Conservation (phyloP, 2,329 filamentous ascomycete species). For the Fusarium nematophilum region DNA sequence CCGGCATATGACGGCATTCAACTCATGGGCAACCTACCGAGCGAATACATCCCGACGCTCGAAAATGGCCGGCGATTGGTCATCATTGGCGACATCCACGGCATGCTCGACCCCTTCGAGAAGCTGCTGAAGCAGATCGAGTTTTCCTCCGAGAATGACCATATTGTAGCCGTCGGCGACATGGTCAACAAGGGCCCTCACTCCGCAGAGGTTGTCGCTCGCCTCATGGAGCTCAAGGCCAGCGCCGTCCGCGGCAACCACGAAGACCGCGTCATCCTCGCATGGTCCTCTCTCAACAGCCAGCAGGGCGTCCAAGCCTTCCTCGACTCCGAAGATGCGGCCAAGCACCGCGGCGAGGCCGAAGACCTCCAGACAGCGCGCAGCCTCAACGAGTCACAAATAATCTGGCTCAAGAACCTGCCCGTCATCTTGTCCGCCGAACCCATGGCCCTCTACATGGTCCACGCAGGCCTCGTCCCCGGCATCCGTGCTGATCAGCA, state of each 20-base stretch:
- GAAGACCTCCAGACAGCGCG: constrained; percentile 67
- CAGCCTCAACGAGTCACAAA: constrained; percentile 66
- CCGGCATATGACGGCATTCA: constrained; percentile 51
- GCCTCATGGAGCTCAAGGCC: constrained; percentile 78
- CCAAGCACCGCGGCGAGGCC: constrained; percentile 49
- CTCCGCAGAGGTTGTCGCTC: constrained; percentile 79
- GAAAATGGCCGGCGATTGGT: constrained; percentile 71
- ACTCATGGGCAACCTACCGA: constrained; percentile 47
- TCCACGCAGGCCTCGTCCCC: constrained; percentile 88
- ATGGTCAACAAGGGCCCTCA: constrained; percentile 89
- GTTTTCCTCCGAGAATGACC: constrained; percentile 71
- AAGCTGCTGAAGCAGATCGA: constrained; percentile 73
- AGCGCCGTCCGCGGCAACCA: constrained; percentile 92
- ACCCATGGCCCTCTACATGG: constrained; percentile 73
- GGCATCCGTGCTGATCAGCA: constrained; percentile 76
- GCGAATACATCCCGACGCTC: constrained; percentile 46
- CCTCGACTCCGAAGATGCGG: constrained; percentile 38
- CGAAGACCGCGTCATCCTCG: constrained; percentile 85
- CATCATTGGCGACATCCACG: constrained; percentile 92
- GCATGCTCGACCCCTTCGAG: constrained; percentile 77
- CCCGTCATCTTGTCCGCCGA: constrained; percentile 84
- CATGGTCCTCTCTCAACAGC: constrained; percentile 55
- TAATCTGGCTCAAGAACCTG: constrained; percentile 74
- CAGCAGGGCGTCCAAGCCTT: constrained; percentile 43
- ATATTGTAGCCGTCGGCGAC: constrained; percentile 82